Evolutionary conservation across 495 filamentous ascomycete species (phyloP).

Genomic region (Tuber borchii): DNA sequence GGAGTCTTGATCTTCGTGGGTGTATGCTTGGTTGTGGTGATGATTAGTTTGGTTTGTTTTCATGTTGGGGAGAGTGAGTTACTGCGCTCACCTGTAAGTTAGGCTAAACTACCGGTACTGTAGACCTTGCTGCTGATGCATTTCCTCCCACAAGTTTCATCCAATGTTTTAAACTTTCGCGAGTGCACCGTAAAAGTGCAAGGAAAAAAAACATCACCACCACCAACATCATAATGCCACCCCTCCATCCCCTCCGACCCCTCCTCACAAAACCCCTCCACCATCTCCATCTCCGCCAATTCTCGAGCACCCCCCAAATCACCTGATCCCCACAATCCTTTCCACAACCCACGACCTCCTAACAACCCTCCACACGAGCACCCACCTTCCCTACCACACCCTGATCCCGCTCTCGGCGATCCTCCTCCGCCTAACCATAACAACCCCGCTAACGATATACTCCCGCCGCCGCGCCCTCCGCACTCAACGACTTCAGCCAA

Average conservation of each 20-base stretch:
- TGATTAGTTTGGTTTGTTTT: not conserved
- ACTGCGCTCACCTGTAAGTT: not conserved
- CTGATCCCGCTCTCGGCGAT: conserved; percentile 66
- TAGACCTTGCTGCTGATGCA: not conserved
- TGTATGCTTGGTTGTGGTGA: not conserved
- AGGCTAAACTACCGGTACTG: not conserved
- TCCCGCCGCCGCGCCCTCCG: conserved; percentile 45
- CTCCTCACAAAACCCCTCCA: conserved; percentile 24
- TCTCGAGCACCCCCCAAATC: conserved; percentile 47
- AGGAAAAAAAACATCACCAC: conserved; percentile 2
- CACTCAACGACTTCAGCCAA: conserved; percentile 48
- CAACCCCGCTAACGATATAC: conserved; percentile 57
- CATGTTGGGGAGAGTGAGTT: too few relatives aligned
- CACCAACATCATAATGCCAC: conserved; percentile 9
- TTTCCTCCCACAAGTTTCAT: not conserved
- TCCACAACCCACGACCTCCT: conserved; percentile 53
- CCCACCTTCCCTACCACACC: conserved; percentile 61
- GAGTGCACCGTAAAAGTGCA: not conserved
- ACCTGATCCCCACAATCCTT: conserved; percentile 48
- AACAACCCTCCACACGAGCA: conserved; percentile 54
- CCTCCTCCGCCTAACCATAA: conserved; percentile 53
- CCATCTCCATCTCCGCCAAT: conserved; percentile 37
- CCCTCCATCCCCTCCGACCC: conserved; percentile 21
- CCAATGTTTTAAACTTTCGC: not conserved
- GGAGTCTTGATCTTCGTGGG: not conserved